Conservation (phyloP, 1,139 yeast genomes). For the Chernovozyma aurita region DNA sequence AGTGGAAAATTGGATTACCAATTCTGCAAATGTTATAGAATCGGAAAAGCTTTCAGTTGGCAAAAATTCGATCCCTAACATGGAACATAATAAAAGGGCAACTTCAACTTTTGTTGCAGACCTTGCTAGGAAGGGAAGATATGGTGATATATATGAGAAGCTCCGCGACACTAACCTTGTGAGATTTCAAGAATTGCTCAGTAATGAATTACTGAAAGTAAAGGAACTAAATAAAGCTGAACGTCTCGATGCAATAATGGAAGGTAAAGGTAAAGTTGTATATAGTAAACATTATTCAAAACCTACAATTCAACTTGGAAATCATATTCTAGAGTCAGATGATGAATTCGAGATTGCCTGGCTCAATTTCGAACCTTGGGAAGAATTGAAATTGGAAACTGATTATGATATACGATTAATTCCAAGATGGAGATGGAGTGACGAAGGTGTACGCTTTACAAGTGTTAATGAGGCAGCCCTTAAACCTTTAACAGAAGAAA, state of each 20-base stretch:
- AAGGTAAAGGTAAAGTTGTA: constrained; percentile 24
- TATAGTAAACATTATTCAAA: constrained; percentile 25
- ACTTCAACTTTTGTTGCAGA: constrained; percentile 2
- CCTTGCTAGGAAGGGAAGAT: constrained; percentile 17
- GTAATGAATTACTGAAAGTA: constrained; percentile 25
- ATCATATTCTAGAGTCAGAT: constrained; percentile 32
- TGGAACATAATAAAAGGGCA: background rate
- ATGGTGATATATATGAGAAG: constrained; percentile 23
- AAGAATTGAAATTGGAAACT: constrained; percentile 41
- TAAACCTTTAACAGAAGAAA: too few relatives aligned
- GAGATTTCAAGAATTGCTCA: constrained; percentile 19
- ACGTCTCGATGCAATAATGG: constrained; percentile 33
- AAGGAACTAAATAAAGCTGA: constrained; percentile 35
- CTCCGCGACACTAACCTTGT: constrained; percentile 20
- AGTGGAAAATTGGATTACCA: constrained; percentile 26
- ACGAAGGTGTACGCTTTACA: background rate
- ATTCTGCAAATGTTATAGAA: constrained; percentile 14
- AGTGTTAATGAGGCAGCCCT: too few relatives aligned
- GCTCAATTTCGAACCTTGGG: constrained; percentile 52
- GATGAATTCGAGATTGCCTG: constrained; percentile 44
- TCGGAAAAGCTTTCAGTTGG: constrained; percentile 7
- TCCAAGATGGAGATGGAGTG: constrained; percentile 30
- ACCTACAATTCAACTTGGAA: constrained; percentile 37
- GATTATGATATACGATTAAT: constrained; percentile 42
- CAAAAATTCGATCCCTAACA: background rate